Conservation (phyloP, 345 rosid species). For the Theobroma cacao region DNA sequence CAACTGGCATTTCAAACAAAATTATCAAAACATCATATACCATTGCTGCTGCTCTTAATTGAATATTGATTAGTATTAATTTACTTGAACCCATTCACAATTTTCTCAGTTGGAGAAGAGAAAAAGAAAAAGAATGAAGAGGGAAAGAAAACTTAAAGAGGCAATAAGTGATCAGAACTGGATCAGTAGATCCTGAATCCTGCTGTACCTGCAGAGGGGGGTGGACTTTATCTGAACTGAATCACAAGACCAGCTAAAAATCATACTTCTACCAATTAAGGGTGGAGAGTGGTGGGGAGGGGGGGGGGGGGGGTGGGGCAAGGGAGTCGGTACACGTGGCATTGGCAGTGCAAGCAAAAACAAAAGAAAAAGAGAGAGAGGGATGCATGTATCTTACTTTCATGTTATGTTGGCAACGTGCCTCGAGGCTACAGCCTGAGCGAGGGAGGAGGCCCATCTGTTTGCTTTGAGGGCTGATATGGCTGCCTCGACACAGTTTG, state of each 20-base stretch:
- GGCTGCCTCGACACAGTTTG: not conserved
- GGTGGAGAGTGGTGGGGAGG: too few relatives aligned
- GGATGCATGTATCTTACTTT: not conserved
- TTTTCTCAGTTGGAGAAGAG: not conserved
- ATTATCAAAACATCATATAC: not conserved
- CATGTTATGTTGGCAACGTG: not conserved
- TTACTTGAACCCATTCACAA: not conserved
- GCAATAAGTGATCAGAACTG: not conserved
- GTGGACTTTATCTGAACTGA: not conserved
- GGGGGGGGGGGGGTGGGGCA: too few relatives aligned
- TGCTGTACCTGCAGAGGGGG: not conserved
- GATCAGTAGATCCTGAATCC: not conserved
- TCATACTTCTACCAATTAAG: too few relatives aligned
- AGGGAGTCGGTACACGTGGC: too few relatives aligned
- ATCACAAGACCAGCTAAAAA: too few relatives aligned
- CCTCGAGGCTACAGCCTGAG: slow-evolving; percentile 1
- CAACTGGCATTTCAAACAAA: not conserved
- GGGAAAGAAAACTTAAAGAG: not conserved
- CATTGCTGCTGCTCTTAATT: not conserved
- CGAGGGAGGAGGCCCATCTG: not conserved
- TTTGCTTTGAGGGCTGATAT: not conserved
- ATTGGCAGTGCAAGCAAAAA: not conserved
- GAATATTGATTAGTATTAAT: not conserved
- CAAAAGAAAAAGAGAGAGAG: not conserved
- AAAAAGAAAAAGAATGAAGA: not conserved